These are phyloP conservation scores for Paramyrothecium roridum DNA, from an alignment of 2,329 filamentous ascomycete species.

Conservation along the genomic window DNA sequence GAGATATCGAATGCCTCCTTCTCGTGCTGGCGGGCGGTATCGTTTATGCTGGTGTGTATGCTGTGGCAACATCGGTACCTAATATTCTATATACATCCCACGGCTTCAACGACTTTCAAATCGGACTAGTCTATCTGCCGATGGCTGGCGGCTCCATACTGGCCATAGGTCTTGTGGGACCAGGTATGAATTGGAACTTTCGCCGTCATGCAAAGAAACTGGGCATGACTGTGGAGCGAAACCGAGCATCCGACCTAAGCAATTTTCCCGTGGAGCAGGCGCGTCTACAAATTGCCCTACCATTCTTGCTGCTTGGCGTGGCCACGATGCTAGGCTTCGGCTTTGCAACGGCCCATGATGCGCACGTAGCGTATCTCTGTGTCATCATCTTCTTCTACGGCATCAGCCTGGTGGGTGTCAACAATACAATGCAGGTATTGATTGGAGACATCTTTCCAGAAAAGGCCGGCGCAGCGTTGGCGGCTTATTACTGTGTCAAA, in stretches of 20 bases:
- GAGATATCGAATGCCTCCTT: neutral
- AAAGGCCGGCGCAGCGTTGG: neutral
- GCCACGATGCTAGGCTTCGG: neutral
- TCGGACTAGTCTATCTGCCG: neutral
- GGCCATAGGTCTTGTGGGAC: conserved; percentile 28
- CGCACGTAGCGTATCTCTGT: neutral
- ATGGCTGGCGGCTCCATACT: neutral
- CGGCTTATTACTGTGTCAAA: neutral
- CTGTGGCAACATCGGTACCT: neutral
- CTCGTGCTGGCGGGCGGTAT: neutral
- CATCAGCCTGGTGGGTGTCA: neutral
- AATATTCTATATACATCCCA: neutral
- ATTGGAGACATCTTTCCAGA: neutral
- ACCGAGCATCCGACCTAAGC: conserved; percentile 37
- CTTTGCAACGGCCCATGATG: neutral
- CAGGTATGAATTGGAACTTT: conserved; percentile 62
- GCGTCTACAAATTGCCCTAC: conserved; percentile 36
- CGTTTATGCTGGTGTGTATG: neutral
- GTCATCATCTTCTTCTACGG: neutral
- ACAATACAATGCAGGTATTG: neutral
- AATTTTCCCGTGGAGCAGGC: conserved; percentile 41
- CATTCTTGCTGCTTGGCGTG: conserved; percentile 32
- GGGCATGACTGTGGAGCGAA: conserved; percentile 45
- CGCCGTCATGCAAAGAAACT: conserved; percentile 48
- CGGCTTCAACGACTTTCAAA: neutral